Conservation (phyloP, 2,329 filamentous ascomycete genomes). For the Orbilia quercus region DNA sequence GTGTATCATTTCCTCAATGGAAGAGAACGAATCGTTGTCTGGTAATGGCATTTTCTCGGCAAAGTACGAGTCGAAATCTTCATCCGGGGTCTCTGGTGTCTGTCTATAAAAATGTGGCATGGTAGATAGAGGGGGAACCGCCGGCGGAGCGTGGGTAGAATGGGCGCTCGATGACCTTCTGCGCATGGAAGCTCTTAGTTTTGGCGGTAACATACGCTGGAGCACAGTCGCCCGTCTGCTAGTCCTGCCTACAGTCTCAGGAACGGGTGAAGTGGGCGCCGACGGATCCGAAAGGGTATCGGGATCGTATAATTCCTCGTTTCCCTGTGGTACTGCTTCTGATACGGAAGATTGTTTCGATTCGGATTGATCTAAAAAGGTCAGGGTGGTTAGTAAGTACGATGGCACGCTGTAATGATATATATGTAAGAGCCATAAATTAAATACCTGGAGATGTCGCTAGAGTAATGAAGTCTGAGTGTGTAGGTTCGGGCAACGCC, state of each 20-base stretch:
- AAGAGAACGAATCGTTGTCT: slow-evolving; percentile 57
- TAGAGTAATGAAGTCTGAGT: background rate
- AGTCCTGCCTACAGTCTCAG: slow-evolving; percentile 53
- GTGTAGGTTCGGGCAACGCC: background rate
- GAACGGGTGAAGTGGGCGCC: slow-evolving; percentile 58
- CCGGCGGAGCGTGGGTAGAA: slow-evolving; percentile 54
- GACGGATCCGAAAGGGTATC: slow-evolving; percentile 60
- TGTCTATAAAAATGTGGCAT: slow-evolving; percentile 58
- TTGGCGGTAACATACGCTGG: slow-evolving; percentile 59
- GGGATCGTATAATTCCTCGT: slow-evolving; percentile 59
- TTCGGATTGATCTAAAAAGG: slow-evolving; percentile 22
- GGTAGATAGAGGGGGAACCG: slow-evolving; percentile 57
- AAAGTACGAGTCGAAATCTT: slow-evolving; percentile 58
- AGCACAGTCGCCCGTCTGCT: slow-evolving; percentile 58
- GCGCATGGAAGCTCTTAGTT: slow-evolving; percentile 59
- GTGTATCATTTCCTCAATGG: slow-evolving; percentile 53
- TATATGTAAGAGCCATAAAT: background rate
- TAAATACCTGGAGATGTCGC: slow-evolving; percentile 21
- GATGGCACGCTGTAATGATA: no score
- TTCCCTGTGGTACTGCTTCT: slow-evolving; percentile 20
- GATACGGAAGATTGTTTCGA: background rate
- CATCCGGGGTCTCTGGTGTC: slow-evolving; percentile 58
- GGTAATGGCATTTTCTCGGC: slow-evolving; percentile 47
- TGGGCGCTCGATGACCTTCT: slow-evolving; percentile 59
- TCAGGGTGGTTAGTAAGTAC: background rate